Conservation (phyloP, 2,329 filamentous ascomycete species). For the Spiromastix sp. region DNA sequence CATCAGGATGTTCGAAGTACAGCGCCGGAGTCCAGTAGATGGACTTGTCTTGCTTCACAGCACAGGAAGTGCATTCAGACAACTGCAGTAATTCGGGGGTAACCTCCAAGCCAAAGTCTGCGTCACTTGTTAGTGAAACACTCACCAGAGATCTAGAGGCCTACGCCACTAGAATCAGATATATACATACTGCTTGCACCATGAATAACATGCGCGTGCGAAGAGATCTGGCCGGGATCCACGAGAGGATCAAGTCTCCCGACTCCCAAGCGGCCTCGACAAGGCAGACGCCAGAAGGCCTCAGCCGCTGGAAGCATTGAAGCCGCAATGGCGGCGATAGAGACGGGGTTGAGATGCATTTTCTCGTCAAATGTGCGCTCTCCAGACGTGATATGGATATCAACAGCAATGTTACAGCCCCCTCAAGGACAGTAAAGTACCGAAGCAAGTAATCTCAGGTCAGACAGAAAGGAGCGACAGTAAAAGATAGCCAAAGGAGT, state of each 20-base stretch:
- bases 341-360: conserved; percentile 6
- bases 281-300: conserved; percentile 88
- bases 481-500: too few relatives aligned
- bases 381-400: too few relatives aligned
- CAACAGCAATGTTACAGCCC: too few relatives aligned
- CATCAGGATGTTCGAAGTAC: conserved; percentile 64
- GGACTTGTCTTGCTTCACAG: conserved; percentile 71
- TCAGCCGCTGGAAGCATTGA: conserved; percentile 6
- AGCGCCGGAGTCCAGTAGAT: conserved; percentile 74
- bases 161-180: too few relatives aligned
- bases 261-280: conserved; percentile 57
- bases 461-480: too few relatives aligned
- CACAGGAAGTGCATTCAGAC: conserved; percentile 69
- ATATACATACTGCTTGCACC: conserved; percentile 60
- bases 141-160: too few relatives aligned
- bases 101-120: conserved; percentile 56
- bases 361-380: too few relatives aligned
- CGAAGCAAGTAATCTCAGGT: too few relatives aligned
- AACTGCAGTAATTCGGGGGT: conserved; percentile 46
- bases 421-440: too few relatives aligned
- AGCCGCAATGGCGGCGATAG: conserved; percentile 6
- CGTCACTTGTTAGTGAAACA: too few relatives aligned
- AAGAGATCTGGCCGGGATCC: conserved; percentile 46
- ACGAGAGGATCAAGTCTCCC: conserved; percentile 71
- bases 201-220: conserved; percentile 65